Evolutionary conservation across 1,284 basidiomycete genomes (phyloP).

Genomic region (Apiotrichum sp.): DNA sequence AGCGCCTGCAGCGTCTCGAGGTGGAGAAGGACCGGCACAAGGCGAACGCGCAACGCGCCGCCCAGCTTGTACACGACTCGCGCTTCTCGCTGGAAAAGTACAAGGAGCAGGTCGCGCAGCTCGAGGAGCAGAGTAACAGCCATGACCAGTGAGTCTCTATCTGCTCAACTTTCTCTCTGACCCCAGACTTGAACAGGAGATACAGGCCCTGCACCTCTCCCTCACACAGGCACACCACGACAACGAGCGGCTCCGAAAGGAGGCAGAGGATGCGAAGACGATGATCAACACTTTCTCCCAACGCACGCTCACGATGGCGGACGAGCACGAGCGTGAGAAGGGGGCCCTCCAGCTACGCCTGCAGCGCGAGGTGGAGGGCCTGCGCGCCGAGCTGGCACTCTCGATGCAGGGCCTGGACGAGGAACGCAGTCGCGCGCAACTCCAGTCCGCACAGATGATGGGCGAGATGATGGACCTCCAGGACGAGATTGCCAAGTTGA

Average conservation of each 20-base stretch:
- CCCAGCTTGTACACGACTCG: slow-evolving; percentile 77
- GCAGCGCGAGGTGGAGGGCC: slow-evolving; percentile 32
- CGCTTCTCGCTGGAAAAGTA: slow-evolving; percentile 73
- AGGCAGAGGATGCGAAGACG: neutral
- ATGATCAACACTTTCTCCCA: slow-evolving; percentile 54
- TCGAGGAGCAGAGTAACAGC: slow-evolving; percentile 6
- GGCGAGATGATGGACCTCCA: slow-evolving; percentile 48
- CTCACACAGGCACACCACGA: slow-evolving; percentile 7
- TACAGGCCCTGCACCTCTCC: neutral
- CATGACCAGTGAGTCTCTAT: neutral
- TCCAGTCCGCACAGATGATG: slow-evolving; percentile 43
- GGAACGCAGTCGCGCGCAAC: slow-evolving; percentile 32
- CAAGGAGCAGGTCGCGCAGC: slow-evolving; percentile 51
- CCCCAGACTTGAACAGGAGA: neutral
- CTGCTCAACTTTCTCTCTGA: neutral
- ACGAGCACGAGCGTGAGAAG: slow-evolving; percentile 56
- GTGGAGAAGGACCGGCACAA: slow-evolving; percentile 80
- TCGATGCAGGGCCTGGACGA: slow-evolving; percentile 40
- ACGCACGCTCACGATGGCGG: slow-evolving; percentile 63
- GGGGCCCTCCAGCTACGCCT: slow-evolving; percentile 21
- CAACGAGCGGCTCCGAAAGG: neutral
- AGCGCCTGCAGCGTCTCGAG: slow-evolving; percentile 71
- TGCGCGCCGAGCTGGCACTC: slow-evolving; percentile 27
- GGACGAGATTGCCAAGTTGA: slow-evolving; percentile 39
- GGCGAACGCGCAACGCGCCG: slow-evolving; percentile 80